Conservation (phyloP, 768 basidiomycete species). For the Naganishia friedmannii region DNA sequence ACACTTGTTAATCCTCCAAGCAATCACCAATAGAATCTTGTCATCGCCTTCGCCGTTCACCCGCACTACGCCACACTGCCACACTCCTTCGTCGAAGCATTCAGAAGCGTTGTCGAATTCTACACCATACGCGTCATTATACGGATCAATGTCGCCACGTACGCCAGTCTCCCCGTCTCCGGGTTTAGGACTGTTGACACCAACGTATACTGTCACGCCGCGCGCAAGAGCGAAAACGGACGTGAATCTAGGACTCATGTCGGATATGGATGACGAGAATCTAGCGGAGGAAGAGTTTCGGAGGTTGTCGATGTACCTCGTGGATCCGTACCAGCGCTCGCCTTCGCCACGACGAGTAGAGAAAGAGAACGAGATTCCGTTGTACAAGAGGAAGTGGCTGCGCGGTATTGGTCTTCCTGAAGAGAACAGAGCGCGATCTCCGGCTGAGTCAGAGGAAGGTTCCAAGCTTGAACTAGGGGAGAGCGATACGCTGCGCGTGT, state of each 20-base stretch:
- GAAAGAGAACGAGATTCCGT: neutral
- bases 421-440: too few relatives aligned
- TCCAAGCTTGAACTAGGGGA: too few relatives aligned
- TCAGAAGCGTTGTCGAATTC: neutral
- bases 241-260: neutral
- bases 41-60: neutral
- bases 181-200: too few relatives aligned
- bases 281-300: neutral
- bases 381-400: too few relatives aligned
- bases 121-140: neutral
- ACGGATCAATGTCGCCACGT: neutral
- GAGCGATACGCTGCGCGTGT: too few relatives aligned
- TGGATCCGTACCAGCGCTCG: conserved; percentile 10
- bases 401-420: too few relatives aligned
- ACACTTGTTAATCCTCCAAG: neutral
- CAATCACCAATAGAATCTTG: neutral
- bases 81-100: neutral
- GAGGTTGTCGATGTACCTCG: conserved; percentile 1
- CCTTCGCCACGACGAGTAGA: neutral
- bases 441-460: too few relatives aligned
- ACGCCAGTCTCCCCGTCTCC: conserved; percentile 1
- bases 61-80: too few relatives aligned
- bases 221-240: neutral
- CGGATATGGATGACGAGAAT: neutral
- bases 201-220: neutral